phyloP scores from a whole-genome alignment of 208 protist genomes.

The Blechomonas ayalai region DNA sequence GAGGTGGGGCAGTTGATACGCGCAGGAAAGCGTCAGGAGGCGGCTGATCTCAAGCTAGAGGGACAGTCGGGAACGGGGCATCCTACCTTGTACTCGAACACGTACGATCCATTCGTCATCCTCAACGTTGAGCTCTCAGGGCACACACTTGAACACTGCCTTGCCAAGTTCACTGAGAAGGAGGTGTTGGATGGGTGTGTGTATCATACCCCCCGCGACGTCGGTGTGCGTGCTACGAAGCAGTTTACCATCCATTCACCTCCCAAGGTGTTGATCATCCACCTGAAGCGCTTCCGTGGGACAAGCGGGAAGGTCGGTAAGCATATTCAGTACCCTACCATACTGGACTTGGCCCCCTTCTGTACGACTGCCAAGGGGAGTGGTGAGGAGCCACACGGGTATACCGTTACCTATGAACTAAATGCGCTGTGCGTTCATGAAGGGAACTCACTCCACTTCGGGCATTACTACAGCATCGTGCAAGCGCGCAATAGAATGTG shows the following conservation, averaged over 20 bases:
- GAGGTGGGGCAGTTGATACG: conserved; percentile 69
- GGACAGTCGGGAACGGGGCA: conserved; percentile 3
- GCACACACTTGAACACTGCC: conserved; percentile 65
- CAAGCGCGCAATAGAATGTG: conserved; percentile 74
- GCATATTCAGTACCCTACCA: conserved; percentile 52
- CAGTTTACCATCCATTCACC: conserved; percentile 72
- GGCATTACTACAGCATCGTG: conserved; percentile 90
- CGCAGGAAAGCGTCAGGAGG: conserved; percentile 62
- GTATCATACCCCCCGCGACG: conserved; percentile 71
- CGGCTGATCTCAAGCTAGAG: conserved; percentile 64
- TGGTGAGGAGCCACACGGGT: neutral
- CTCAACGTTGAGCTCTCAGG: conserved; percentile 69
- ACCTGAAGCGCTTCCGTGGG: conserved; percentile 83
- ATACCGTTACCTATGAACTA: conserved; percentile 61
- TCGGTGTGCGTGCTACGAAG: conserved; percentile 71
- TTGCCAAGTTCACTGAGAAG: conserved; percentile 59
- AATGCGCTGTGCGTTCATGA: conserved; percentile 87
- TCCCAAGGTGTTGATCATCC: conserved; percentile 79
- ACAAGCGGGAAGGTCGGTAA: conserved; percentile 62
- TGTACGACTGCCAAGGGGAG: conserved; percentile 13
- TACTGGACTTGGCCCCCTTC: conserved; percentile 55
- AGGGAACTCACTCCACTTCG: conserved; percentile 64
- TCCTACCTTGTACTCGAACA: conserved; percentile 55
- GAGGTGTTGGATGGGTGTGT: conserved; percentile 66
- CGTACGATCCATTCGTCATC: conserved; percentile 83